These are phyloP conservation scores for Arabidopsis thaliana DNA, from an alignment of 345 rosid genomes.

Conservation along the genomic window TAIR10.1 NC_003074.8:2743001-2743500, in stretches of 20 bases:
- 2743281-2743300: conserved; percentile 7
- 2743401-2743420: not conserved
- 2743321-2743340: not conserved
- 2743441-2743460: not conserved
- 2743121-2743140: conserved; percentile 41
- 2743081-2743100: not conserved
- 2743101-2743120: not conserved
- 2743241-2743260: conserved; percentile 10
- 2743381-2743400: conserved; percentile 5
- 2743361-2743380: not conserved
- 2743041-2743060: not conserved
- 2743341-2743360: not conserved
- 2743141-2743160: conserved; percentile 29
- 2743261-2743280: not conserved
- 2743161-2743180: conserved; percentile 42
- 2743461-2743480: conserved; percentile 5
- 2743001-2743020: conserved; percentile 30
- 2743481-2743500: not conserved
- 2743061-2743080: not conserved
- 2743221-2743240: conserved; percentile 27
- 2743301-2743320: conserved; percentile 20
- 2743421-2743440: conserved; percentile 7
- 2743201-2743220: conserved; percentile 28
- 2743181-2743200: conserved; percentile 6
- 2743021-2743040: not conserved